Evolutionary conservation across 225 moss, liverwort and hornwort genomes (phyloP).

Genomic region (Climacium dendroides): DNA sequence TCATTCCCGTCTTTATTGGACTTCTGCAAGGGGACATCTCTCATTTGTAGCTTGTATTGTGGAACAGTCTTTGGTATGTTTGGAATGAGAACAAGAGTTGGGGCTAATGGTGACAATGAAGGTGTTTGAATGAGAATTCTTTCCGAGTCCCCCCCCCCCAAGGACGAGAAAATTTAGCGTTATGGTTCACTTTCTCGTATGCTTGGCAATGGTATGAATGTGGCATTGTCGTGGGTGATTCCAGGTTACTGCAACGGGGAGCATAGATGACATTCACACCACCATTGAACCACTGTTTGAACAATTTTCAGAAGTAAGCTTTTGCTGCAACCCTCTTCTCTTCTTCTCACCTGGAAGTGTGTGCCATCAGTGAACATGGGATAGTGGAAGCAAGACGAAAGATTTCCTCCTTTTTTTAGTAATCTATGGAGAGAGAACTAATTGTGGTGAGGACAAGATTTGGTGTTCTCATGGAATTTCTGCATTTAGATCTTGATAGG

Average conservation of each 20-base stretch:
- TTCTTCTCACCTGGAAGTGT: neutral
- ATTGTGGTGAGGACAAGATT: neutral
- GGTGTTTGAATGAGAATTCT: neutral
- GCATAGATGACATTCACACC: constrained; percentile 75
- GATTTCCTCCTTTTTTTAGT: neutral
- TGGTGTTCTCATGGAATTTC: neutral
- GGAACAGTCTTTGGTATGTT: neutral
- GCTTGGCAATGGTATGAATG: neutral
- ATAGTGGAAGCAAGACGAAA: neutral
- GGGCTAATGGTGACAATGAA: neutral
- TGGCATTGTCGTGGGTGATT: neutral
- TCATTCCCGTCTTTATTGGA: neutral
- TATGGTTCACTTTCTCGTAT: neutral
- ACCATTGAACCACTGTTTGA: constrained; percentile 79
- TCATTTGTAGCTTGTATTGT: neutral
- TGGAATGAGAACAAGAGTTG: neutral
- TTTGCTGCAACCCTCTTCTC: neutral
- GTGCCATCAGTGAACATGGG: neutral
- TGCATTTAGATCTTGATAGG: neutral
- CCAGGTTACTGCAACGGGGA: constrained; percentile 70
- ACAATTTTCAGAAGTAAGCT: constrained; percentile 61
- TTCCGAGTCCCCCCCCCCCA: neutral
- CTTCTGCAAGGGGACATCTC: neutral
- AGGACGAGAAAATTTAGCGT: neutral
- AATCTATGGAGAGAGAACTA: neutral